A percentile compares a stretch with the other conserved stretches of the same genome.
These are phyloP conservation scores for Cercospora sp. DNA, from an alignment of 2,329 filamentous ascomycete species.

Conservation along the genomic window DNA sequence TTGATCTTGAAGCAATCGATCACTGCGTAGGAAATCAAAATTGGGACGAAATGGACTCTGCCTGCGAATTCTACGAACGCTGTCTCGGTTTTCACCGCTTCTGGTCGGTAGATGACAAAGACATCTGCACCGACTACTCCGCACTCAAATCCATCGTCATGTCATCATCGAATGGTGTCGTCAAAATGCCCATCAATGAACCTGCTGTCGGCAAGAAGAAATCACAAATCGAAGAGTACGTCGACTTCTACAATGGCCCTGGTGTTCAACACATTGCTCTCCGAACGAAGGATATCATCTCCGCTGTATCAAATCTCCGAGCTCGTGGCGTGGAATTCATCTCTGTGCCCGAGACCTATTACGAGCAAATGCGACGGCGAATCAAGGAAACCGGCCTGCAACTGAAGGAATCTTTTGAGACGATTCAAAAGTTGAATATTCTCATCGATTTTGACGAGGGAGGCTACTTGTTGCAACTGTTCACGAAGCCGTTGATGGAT, in stretches of 20 bases:
- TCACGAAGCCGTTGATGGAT: constrained; percentile 79
- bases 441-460: constrained; percentile 93
- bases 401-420: constrained; percentile 77
- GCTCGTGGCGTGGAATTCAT: constrained; percentile 94
- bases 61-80: constrained; percentile 75
- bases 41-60: constrained; percentile 80
- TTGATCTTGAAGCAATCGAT: constrained; percentile 76
- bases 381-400: constrained; percentile 62
- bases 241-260: constrained; percentile 84
- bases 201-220: constrained; percentile 87
- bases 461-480: constrained; percentile 72
- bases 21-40: constrained; percentile 98
- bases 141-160: constrained; percentile 89
- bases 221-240: constrained; percentile 85
- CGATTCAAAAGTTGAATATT: constrained; percentile 75
- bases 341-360: constrained; percentile 82
- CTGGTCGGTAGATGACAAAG: constrained; percentile 92
- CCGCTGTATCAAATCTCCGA: constrained; percentile 73
- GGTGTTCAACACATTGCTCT: constrained; percentile 95
- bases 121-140: constrained; percentile 90
- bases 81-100: constrained; percentile 93
- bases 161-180: constrained; percentile 70
- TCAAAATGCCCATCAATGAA: constrained; percentile 99
- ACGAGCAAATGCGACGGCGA: constrained; percentile 71
- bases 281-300: constrained; percentile 76